Percentiles rank a stretch among this genome's conserved stretches.
Conservation (phyloP, 805 yeast genomes). For the Kodamaea sagamina region DNA sequence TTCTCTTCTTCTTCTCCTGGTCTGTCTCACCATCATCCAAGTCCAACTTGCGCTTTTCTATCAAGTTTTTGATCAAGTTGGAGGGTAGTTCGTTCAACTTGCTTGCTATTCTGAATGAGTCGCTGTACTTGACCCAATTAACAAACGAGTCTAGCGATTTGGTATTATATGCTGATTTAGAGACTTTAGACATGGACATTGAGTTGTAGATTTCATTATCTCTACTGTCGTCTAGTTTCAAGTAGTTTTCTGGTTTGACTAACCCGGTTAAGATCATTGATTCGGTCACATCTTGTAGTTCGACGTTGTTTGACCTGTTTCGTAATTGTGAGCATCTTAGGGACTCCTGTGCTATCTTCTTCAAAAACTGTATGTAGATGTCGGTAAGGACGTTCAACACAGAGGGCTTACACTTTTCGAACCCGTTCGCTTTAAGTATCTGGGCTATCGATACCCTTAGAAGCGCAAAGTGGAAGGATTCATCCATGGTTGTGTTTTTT, state of each 20-base stretch:
- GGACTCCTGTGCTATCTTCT: slow-evolving; percentile 53
- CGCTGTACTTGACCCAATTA: slow-evolving; percentile 38
- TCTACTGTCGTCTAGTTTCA: slow-evolving; percentile 48
- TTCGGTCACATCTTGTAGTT: slow-evolving; percentile 67
- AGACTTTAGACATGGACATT: slow-evolving; percentile 16
- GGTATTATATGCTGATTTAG: slow-evolving; percentile 32
- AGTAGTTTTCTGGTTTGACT: slow-evolving; percentile 55
- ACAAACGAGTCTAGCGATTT: slow-evolving; percentile 38
- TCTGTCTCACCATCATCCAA: slow-evolving; percentile 35
- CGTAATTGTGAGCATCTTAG: slow-evolving; percentile 48
- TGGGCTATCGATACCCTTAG: slow-evolving; percentile 48
- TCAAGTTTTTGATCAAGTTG: slow-evolving; percentile 31
- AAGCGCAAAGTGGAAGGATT: slow-evolving; percentile 40
- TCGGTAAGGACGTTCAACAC: slow-evolving; percentile 79
- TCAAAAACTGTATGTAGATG: slow-evolving; percentile 64
- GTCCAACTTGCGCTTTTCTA: slow-evolving; percentile 42
- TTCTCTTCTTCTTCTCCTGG: slow-evolving; percentile 36
- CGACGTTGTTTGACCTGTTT: slow-evolving; percentile 42
- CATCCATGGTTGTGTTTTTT: slow-evolving; percentile 31
- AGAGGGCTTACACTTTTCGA: slow-evolving; percentile 72
- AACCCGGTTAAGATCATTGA: slow-evolving; percentile 67
- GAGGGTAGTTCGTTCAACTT: slow-evolving; percentile 34
- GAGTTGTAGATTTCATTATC: slow-evolving; percentile 18
- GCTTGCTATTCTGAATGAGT: slow-evolving; percentile 23
- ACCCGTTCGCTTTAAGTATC: slow-evolving; percentile 77